Evolutionary conservation across 208 protist genomes (phyloP).

Genomic region (Angomonas desouzai): DNA sequence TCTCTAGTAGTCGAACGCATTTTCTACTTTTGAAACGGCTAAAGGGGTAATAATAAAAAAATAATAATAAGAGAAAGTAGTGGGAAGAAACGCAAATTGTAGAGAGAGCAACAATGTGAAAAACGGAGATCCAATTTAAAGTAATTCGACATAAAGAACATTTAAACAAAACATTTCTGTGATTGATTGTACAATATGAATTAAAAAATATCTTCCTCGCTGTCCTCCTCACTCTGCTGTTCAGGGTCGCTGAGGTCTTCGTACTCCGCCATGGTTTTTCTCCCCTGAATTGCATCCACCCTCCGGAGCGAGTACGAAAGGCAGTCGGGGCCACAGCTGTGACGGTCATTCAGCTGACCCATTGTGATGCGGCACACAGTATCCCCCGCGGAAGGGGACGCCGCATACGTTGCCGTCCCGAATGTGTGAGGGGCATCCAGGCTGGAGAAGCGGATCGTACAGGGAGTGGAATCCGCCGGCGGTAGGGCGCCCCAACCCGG

Average conservation of each 20-base stretch:
- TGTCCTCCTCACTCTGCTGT: not conserved
- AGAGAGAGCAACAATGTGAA: slow-evolving; percentile 15
- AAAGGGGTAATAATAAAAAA: slow-evolving; percentile 7
- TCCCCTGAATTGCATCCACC: not conserved
- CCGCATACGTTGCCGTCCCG: slow-evolving; percentile 62
- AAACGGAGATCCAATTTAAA: too few species aligned
- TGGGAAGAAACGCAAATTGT: not conserved
- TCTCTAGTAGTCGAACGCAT: slow-evolving; percentile 15
- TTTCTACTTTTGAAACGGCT: slow-evolving; percentile 1
- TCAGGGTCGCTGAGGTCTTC: not conserved
- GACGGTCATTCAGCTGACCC: not conserved
- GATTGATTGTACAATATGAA: not conserved
- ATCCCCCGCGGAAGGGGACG: too few species aligned
- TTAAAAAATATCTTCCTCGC: slow-evolving; percentile 5
- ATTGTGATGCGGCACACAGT: slow-evolving; percentile 16
- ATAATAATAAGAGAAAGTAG: not conserved
- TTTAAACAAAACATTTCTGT: not conserved
- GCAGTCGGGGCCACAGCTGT: slow-evolving; percentile 8
- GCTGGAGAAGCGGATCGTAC: slow-evolving; percentile 71
- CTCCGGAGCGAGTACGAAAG: not conserved
- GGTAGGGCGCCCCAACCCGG: too few species aligned
- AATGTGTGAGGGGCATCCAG: slow-evolving; percentile 72
- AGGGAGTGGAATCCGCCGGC: slow-evolving; percentile 39
- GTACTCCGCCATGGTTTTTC: not conserved
- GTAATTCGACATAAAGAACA: too few species aligned